A percentile compares a stretch with the other conserved stretches of the same genome.
These are phyloP conservation scores for Epichloe sp. DNA, from an alignment of 2,329 filamentous ascomycete species.

Conservation along the genomic window DNA sequence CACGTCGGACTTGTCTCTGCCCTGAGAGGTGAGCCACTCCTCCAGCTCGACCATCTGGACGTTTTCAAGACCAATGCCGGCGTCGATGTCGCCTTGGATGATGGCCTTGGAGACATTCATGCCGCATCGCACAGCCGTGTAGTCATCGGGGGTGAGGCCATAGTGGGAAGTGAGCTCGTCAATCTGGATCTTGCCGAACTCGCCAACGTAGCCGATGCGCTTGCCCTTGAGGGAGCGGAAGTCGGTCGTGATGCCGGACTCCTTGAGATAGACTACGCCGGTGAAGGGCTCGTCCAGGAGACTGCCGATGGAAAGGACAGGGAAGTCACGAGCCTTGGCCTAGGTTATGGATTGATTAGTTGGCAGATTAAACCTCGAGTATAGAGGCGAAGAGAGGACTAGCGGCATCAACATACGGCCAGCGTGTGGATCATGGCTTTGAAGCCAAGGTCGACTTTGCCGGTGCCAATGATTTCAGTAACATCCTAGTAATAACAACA, in stretches of 20 bases:
- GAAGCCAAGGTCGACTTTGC: conserved; percentile 66
- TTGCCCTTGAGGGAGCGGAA: conserved; percentile 65
- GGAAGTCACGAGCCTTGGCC: conserved; percentile 65
- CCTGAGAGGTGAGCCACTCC: conserved; percentile 55
- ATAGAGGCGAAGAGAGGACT: not conserved
- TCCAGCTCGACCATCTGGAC: conserved; percentile 75
- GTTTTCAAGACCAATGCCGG: conserved; percentile 65
- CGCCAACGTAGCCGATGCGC: conserved; percentile 66
- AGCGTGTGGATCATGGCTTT: conserved; percentile 79
- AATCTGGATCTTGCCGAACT: conserved; percentile 75
- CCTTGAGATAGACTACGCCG: conserved; percentile 63
- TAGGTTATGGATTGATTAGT: conserved; percentile 13
- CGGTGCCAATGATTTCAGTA: conserved; percentile 66
- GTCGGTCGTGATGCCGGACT: conserved; percentile 60
- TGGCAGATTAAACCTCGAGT: no score
- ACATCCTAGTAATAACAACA: conserved; percentile 41
- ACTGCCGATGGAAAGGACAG: conserved; percentile 58
- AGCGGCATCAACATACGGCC: conserved; percentile 33
- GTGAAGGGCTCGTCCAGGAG: conserved; percentile 72
- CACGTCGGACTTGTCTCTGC: conserved; percentile 51
- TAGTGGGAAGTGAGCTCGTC: conserved; percentile 70
- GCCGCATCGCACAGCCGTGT: conserved; percentile 64
- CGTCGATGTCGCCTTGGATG: conserved; percentile 58
- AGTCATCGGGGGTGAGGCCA: conserved; percentile 58
- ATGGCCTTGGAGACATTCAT: conserved; percentile 74